phyloP scores from a whole-genome alignment of 768 basidiomycete species.

The Termitomyces sp. region DNA sequence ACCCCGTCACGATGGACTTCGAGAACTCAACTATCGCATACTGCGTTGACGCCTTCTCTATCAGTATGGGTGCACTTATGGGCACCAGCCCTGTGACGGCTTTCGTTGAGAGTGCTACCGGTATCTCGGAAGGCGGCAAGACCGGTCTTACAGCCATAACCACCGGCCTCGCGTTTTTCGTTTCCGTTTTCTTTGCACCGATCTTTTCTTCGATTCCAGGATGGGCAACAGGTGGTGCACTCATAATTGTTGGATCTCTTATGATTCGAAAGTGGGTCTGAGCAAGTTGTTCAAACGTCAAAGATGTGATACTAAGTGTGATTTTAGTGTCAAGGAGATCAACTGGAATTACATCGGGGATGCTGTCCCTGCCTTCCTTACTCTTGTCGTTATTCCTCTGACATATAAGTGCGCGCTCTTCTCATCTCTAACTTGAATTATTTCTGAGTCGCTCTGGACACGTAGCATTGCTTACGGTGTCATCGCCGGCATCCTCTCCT shows the following conservation, averaged over 20 bases:
- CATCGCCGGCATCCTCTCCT: slow-evolving; percentile 74
- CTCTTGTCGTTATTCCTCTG: slow-evolving; percentile 74
- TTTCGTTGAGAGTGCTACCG: slow-evolving; percentile 81
- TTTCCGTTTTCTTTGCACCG: slow-evolving; percentile 85
- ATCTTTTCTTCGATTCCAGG: slow-evolving; percentile 85
- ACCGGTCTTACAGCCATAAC: slow-evolving; percentile 80
- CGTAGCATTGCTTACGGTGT: slow-evolving; percentile 89
- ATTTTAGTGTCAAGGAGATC: slow-evolving; percentile 67
- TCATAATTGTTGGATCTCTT: slow-evolving; percentile 83
- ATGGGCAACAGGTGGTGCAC: slow-evolving; percentile 86
- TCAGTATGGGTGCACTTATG: slow-evolving; percentile 78
- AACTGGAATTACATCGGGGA: slow-evolving; percentile 91
- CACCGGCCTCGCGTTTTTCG: slow-evolving; percentile 73
- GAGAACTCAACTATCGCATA: slow-evolving; percentile 82
- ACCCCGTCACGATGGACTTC: slow-evolving; percentile 83
- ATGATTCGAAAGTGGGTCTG: slow-evolving; percentile 79
- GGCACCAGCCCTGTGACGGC: slow-evolving; percentile 83
- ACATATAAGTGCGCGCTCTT: slow-evolving; percentile 62
- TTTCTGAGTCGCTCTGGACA: slow-evolving; percentile 1
- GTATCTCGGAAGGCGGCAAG: slow-evolving; percentile 84
- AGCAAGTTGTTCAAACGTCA: not conserved
- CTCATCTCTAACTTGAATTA: not conserved
- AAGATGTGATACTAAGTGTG: slow-evolving; percentile 2
- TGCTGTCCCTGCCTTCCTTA: slow-evolving; percentile 84
- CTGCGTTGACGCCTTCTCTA: slow-evolving; percentile 79